Conservation (phyloP, 2,329 filamentous ascomycete genomes). For the Phialophora verrucosa region DNA sequence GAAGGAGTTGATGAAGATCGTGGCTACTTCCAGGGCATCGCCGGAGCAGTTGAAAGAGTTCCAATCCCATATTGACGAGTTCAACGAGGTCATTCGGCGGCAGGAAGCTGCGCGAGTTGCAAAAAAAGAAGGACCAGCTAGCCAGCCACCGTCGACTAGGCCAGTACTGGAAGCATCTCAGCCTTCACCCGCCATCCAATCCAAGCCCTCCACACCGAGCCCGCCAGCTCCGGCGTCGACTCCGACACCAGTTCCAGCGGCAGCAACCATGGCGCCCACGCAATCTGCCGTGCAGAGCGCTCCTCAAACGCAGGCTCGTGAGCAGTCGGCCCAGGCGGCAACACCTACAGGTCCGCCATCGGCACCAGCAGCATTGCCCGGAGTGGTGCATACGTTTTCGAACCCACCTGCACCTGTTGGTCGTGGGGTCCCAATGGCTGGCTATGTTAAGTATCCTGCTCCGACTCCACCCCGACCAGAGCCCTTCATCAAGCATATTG, state of each 20-base stretch:
- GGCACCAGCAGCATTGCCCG: slow-evolving; percentile 25
- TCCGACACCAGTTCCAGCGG: slow-evolving; percentile 21
- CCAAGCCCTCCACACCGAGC: slow-evolving; percentile 16
- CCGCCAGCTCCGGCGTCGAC: slow-evolving; percentile 23
- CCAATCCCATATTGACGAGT: slow-evolving; percentile 58
- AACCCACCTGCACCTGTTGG: slow-evolving; percentile 36
- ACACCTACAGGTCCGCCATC: slow-evolving; percentile 40
- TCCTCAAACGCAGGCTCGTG: slow-evolving; percentile 20
- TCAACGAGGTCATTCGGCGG: slow-evolving; percentile 56
- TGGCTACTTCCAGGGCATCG: slow-evolving; percentile 56
- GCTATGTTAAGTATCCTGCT: slow-evolving; percentile 37
- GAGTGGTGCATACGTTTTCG: slow-evolving; percentile 30
- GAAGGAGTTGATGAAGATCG: slow-evolving; percentile 58
- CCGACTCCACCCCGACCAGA: slow-evolving; percentile 46
- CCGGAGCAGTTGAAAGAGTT: slow-evolving; percentile 57
- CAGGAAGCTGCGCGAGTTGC: slow-evolving; percentile 42
- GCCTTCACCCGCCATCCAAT: slow-evolving; percentile 1
- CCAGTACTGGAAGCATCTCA: neutral
- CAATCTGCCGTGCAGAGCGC: neutral
- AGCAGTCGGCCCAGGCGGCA: slow-evolving; percentile 34
- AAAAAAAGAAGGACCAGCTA: slow-evolving; percentile 28
- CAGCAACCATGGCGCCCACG: slow-evolving; percentile 11
- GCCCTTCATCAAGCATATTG: slow-evolving; percentile 52
- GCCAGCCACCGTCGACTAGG: slow-evolving; percentile 10
- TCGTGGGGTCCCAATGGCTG: slow-evolving; percentile 22